Conservation (phyloP, 805 yeast genomes). For the Lipomyces lipofer region DNA sequence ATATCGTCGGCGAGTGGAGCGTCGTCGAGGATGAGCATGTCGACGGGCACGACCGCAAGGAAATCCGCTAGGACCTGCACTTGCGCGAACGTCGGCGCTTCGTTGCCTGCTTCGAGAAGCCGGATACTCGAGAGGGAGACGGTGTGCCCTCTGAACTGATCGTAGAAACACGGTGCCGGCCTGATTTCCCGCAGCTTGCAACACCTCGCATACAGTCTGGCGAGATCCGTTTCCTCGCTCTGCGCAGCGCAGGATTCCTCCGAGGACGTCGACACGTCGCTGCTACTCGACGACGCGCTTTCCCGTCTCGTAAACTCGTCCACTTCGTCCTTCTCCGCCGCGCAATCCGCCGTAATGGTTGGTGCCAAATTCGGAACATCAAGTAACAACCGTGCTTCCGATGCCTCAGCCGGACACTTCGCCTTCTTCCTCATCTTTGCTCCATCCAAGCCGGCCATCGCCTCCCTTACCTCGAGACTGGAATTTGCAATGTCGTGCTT, state of each 20-base stretch:
- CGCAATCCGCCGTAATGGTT: no score
- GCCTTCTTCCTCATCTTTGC: background rate
- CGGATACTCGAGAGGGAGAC: conserved; percentile 12
- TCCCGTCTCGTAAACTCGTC: no score
- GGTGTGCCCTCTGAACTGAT: conserved; percentile 17
- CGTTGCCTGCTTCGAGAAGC: background rate
- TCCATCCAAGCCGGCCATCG: conserved; percentile 7
- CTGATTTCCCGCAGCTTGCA: conserved; percentile 29
- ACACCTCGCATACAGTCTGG: conserved; percentile 23
- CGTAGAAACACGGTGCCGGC: conserved; percentile 11
- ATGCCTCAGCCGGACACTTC: no score
- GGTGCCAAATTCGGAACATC: no score
- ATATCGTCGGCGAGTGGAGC: conserved; percentile 10
- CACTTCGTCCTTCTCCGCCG: no score
- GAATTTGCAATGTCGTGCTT: conserved; percentile 2
- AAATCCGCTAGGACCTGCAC: conserved; percentile 28
- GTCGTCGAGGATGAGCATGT: conserved; percentile 7
- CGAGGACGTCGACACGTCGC: background rate
- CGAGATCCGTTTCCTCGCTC: no score
- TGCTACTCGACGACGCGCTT: no score
- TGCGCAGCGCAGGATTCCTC: no score
- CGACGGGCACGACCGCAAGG: conserved; percentile 20
- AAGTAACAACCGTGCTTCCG: no score
- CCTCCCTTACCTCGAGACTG: background rate
- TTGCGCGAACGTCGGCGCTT: conserved; percentile 10